These are phyloP conservation scores for Balansia obtecta DNA, from an alignment of 2,329 filamentous ascomycete species.

Conservation along the genomic window DNA sequence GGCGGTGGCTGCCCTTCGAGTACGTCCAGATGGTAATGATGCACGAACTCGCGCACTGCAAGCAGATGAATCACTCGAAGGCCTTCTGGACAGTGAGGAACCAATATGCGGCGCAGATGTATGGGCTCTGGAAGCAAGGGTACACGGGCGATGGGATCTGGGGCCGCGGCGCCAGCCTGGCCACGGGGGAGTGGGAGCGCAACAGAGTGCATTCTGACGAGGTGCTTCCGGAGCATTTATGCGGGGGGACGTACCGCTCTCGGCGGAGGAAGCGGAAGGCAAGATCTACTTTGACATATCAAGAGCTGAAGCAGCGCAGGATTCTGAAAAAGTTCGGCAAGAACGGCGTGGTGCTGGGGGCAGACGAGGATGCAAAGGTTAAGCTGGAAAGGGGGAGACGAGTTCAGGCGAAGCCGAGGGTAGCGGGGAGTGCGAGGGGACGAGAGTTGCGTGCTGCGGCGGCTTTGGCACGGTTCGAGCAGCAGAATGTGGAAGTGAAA, in stretches of 20 bases:
- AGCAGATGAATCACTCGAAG: conserved; percentile 80
- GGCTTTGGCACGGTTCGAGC: conserved; percentile 60
- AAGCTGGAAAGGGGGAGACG: conserved; percentile 56
- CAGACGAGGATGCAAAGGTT: conserved; percentile 51
- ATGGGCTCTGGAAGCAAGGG: conserved; percentile 51
- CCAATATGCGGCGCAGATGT: conserved; percentile 58
- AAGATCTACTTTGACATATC: conserved; percentile 46
- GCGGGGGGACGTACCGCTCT: conserved; percentile 66
- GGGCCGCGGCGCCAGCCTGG: conserved; percentile 56
- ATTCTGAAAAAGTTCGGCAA: conserved; percentile 68
- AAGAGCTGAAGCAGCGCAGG: conserved; percentile 58
- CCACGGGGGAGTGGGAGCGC: conserved; percentile 45
- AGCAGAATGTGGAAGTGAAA: conserved; percentile 30
- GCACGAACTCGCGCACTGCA: conserved; percentile 80
- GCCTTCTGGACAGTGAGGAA: conserved; percentile 75
- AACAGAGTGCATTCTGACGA: conserved; percentile 41
- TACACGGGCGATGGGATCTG: conserved; percentile 78
- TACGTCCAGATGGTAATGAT: conserved; percentile 95
- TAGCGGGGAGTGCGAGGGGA: conserved; percentile 62
- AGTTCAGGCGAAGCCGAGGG: conserved; percentile 53
- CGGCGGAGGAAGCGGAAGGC: conserved; percentile 42
- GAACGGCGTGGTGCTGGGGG: conserved; percentile 56
- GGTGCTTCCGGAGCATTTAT: conserved; percentile 56
- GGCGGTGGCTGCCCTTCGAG: conserved; percentile 66
- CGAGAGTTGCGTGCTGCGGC: conserved; percentile 66